phyloP scores from a whole-genome alignment of 768 basidiomycete species.

The Sporobolomyces pararoseus region DNA sequence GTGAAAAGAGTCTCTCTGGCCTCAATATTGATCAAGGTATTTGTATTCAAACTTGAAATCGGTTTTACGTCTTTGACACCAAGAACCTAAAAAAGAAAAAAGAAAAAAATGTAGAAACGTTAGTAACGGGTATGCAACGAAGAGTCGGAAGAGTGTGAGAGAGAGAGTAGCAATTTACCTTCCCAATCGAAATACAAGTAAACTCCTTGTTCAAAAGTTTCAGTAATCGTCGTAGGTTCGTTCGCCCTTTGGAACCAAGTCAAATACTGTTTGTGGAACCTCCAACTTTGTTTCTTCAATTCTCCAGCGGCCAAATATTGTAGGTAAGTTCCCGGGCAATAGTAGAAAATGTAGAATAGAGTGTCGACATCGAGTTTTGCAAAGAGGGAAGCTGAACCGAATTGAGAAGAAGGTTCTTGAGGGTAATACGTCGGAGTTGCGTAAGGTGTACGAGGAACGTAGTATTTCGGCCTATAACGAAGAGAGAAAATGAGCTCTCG shows the following conservation, averaged over 20 bases:
- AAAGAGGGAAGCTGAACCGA: conserved; percentile 79
- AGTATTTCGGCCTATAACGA: conserved; percentile 78
- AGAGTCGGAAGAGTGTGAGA: neutral
- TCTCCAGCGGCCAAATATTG: conserved; percentile 98
- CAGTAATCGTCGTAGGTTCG: conserved; percentile 96
- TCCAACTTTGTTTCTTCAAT: conserved; percentile 94
- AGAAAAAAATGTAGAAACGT: neutral
- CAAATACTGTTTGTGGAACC: conserved; percentile 97
- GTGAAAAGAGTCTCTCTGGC: neutral
- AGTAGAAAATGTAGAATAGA: conserved; percentile 98
- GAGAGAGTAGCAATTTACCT: conserved; percentile 27
- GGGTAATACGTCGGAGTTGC: conserved; percentile 92
- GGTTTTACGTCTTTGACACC: conserved; percentile 97
- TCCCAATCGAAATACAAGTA: conserved; percentile 98
- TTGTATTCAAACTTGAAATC: conserved; percentile 70
- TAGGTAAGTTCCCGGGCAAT: conserved; percentile 92
- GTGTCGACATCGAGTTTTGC: conserved; percentile 93
- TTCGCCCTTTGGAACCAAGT: conserved; percentile 99
- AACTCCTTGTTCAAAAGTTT: conserved; percentile 98
- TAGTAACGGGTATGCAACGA: neutral
- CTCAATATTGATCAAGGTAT: conserved; percentile 20
- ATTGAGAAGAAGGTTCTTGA: conserved; percentile 71
- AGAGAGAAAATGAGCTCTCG: neutral
- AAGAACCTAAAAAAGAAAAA: conserved; percentile 59
- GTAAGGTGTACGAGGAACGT: conserved; percentile 86